These are phyloP conservation scores for Chionographis japonica DNA, from an alignment of 106 monocot species.

Conservation along the genomic window DNA sequence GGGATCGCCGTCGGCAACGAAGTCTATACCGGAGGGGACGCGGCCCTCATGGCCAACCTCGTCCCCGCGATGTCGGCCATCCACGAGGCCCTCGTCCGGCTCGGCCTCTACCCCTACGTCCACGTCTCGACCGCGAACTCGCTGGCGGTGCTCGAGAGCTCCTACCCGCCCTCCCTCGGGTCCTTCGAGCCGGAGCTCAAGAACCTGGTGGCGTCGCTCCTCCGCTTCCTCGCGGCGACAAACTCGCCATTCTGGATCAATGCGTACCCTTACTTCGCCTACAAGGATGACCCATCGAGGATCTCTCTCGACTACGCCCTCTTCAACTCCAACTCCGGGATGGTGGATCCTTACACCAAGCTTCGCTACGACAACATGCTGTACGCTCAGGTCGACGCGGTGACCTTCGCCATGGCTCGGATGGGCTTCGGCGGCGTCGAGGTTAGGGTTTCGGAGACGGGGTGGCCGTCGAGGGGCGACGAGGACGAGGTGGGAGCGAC, in stretches of 20 bases:
- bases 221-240: constrained; percentile 62
- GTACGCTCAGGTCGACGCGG: constrained; percentile 93
- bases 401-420: constrained; percentile 56
- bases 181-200: constrained; percentile 46
- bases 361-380: constrained; percentile 93
- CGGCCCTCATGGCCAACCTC: constrained; percentile 47
- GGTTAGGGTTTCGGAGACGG: constrained; percentile 91
- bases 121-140: constrained; percentile 76
- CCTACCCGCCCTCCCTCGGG: constrained; percentile 79
- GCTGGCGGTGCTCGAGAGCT: constrained; percentile 61
- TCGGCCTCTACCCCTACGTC: constrained; percentile 50
- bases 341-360: constrained; percentile 66
- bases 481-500: constrained; percentile 70
- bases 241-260: constrained; percentile 89
- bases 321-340: constrained; percentile 45
- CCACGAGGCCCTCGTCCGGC: constrained; percentile 50
- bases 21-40: constrained; percentile 59
- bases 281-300: constrained; percentile 51
- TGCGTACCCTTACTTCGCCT: constrained; percentile 95
- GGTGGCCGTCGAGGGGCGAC: constrained; percentile 97
- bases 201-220: constrained; percentile 34
- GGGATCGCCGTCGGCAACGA: constrained; percentile 92
- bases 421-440: constrained; percentile 53
- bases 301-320: constrained; percentile 64
- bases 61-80: constrained; percentile 70